Evolutionary conservation across 2,329 filamentous ascomycete genomes (phyloP), one percentile per base, ranked within the genome.

Genomic region (Aspergillus ochraceus): DNA sequence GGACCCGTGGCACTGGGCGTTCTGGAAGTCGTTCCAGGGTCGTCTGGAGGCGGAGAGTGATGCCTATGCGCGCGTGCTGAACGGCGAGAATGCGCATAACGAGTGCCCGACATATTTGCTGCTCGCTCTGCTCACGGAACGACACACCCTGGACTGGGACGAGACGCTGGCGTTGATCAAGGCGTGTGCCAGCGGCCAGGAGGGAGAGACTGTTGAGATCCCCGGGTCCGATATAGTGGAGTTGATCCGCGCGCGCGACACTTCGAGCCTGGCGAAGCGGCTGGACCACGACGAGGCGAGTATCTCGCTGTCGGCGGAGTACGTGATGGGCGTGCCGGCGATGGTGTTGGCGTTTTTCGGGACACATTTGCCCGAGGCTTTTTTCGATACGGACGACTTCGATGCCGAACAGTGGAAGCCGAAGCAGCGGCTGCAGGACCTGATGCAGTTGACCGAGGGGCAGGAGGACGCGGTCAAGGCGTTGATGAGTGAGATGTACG

Each of bases 141-240:
- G 59, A 26, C 61, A 63, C 36, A 59, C 59, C 5, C 20, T 63
- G 6, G 55, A 63, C 47, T 63, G 61, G 61, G 59, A 63, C 32
- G 61, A 63, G 58, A 57, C 61, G 1, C 10, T 60, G 17, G 55
- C 32, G 32, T n/a, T 63, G 55, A 61, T 63, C 52, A 49, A 49
- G 42, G 57, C 52, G 20, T 54, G 53, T 19, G 46, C 49, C n/a
- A 22, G 46, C 30, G 52, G 42, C 20, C 19, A 26, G 6, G 55
- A 57, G 9, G 50, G 32, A 26, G 26, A 26, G 6, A 53, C 54
- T 6, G 36, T 54, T 14, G 29, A 36, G 11, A 49, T 59, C 4
- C 61, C 61, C 11, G 49, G 46, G n/a, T 39, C 46, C 6, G 61
- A 63, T 47, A 52, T 63, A 14, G 55, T 49, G 11, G 55, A 60